A percentile compares a stretch with the other conserved stretches of the same genome.
Evolutionary conservation across 2,329 filamentous ascomycete species (phyloP).

Genomic region (Fusarium beomiforme): DNA sequence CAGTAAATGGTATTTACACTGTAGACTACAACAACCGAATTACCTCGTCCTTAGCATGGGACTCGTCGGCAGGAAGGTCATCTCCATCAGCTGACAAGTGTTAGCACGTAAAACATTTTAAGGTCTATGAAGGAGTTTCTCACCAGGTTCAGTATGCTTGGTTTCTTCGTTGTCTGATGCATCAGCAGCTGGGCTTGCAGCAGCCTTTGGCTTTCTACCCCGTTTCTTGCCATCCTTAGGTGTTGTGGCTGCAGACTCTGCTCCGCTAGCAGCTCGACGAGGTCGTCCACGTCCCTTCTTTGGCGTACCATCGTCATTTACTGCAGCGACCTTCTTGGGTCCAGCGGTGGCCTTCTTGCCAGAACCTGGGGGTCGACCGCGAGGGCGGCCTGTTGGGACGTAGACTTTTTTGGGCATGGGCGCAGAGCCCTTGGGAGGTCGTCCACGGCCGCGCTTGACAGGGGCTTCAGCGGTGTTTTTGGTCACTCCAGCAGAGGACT

Average conservation of each 20-base stretch:
- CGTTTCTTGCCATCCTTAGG: slow-evolving; percentile 38
- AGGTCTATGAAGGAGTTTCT: not conserved
- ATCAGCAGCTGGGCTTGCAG: slow-evolving; percentile 13
- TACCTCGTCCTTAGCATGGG: slow-evolving; percentile 42
- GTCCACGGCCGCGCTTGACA: slow-evolving; percentile 49
- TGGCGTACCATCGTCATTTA: slow-evolving; percentile 11
- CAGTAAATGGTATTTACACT: slow-evolving; percentile 42
- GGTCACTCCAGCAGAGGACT: slow-evolving; percentile 49
- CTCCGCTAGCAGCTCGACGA: slow-evolving; percentile 38
- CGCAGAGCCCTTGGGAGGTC: slow-evolving; percentile 51
- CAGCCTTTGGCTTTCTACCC: slow-evolving; percentile 45
- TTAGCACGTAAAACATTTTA: not conserved
- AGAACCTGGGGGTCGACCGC: slow-evolving; percentile 59
- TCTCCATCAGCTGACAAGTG: slow-evolving; percentile 26
- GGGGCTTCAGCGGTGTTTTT: slow-evolving; percentile 55
- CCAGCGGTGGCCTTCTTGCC: slow-evolving; percentile 41
- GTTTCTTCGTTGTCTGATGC: slow-evolving; percentile 24
- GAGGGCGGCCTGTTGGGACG: slow-evolving; percentile 55
- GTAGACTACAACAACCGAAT: slow-evolving; percentile 37
- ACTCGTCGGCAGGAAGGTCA: slow-evolving; percentile 10
- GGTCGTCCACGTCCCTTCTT: slow-evolving; percentile 44
- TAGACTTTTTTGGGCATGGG: slow-evolving; percentile 44
- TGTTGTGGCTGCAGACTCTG: slow-evolving; percentile 22
- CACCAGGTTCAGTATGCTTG: not conserved
- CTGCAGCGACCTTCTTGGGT: slow-evolving; percentile 3